Percentiles rank a stretch among this genome's conserved stretches.
Conservation (phyloP, 768 basidiomycete species). For the Lepiota brunneoincarnata region DNA sequence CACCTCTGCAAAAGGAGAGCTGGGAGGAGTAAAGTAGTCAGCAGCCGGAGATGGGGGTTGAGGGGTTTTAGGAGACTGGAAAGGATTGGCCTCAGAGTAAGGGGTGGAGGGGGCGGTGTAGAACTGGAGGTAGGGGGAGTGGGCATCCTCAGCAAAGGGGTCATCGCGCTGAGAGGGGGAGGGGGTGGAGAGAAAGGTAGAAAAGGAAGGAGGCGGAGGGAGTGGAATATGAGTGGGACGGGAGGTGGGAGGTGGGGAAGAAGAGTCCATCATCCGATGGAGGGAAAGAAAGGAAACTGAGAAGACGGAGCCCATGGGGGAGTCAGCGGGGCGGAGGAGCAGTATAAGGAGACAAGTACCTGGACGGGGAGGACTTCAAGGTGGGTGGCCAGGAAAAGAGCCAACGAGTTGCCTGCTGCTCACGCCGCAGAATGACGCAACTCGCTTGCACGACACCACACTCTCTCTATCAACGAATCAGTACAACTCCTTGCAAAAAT, state of each 20-base stretch:
- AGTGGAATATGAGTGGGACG: conserved; percentile 31
- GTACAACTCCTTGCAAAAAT: not conserved
- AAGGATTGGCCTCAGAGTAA: conserved; percentile 24
- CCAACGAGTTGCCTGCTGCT: conserved; percentile 8
- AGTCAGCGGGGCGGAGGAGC: conserved; percentile 9
- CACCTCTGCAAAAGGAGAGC: conserved; percentile 31
- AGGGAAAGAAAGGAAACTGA: conserved; percentile 9
- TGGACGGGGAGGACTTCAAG: not conserved
- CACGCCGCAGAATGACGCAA: conserved; percentile 12
- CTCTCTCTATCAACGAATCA: conserved; percentile 11
- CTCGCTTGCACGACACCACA: conserved; percentile 10
- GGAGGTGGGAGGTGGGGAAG: conserved; percentile 5
- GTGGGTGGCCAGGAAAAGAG: conserved; percentile 2
- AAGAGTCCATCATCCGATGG: conserved; percentile 11
- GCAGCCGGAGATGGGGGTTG: conserved; percentile 21
- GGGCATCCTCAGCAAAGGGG: conserved; percentile 24
- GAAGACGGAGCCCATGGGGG: conserved; percentile 11
- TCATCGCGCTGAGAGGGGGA: conserved; percentile 24
- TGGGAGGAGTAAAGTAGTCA: conserved; percentile 34
- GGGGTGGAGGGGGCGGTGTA: conserved; percentile 50
- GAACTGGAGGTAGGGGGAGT: conserved; percentile 34
- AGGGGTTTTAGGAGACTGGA: conserved; percentile 16
- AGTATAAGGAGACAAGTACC: conserved; percentile 10
- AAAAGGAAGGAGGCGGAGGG: conserved; percentile 27
- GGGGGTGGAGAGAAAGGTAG: conserved; percentile 34